Base-by-base conservation (phyloP, 331 rosid species). In the Malus hybrid region DNA sequence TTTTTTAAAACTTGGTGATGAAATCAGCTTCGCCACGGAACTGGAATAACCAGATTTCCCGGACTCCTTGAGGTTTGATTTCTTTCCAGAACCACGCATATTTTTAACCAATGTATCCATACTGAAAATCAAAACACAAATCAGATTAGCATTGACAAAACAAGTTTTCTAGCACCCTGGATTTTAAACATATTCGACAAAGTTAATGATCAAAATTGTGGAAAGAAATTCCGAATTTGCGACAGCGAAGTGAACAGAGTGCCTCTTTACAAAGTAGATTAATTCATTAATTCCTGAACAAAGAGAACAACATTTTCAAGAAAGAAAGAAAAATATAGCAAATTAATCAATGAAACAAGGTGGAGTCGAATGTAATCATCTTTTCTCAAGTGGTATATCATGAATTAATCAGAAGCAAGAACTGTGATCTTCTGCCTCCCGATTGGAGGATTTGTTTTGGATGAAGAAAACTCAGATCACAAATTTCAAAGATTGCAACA, bases 61-160 rank as follows among this genome's bases (percentile, higher is more conserved):
- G 24, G 89, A 74, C 72, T 86, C 90, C 70, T 62, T 55, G 57
- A 48, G 68, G 56, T 75, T 80, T 74, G 80, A 70, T 81, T 82
- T 86, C 79, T 82, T 86, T 79, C 75, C 88, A 44, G 83, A 63
- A 70, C 75, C 87, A 70, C n/a, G 84, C 96, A 93, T 93, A 79
- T 81, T 76, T 82, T 80, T 75, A 61, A 63, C 62, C 75, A 73
- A 85, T 42, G 79, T 65, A 33, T 29, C 70, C 60, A 33, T 77
- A 80, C 89, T 82, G 87, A 79, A 57, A 80, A 68, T 61, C 69
- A 11, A 69, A 19, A 63, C 63, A 79, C 20, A 77, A 50, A 63
- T 73, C 12, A 36, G 71, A 32, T 72, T 39, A 79, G 30, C 22
- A 77, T 29, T 42, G 48, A 42, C 44, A 39, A 39, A 39, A 0